Conservation (phyloP, 495 filamentous ascomycete species). For the Aspergillus ostianus region DNA sequence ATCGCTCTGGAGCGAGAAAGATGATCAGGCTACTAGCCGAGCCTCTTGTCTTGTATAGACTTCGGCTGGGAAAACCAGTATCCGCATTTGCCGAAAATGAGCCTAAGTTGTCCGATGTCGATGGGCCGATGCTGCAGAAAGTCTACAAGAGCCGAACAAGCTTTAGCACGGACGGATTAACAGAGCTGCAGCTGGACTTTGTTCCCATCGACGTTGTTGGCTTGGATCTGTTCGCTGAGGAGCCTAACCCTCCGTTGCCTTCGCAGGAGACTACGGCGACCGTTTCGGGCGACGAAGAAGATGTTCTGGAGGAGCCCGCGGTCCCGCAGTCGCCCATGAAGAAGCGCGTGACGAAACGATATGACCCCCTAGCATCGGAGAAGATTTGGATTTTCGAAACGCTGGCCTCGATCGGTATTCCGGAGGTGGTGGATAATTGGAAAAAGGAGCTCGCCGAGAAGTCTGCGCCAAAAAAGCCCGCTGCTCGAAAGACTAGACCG, state of each 20-base stretch:
- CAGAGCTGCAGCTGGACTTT: slow-evolving; percentile 76
- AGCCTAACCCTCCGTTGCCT: slow-evolving; percentile 52
- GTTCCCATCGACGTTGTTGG: slow-evolving; percentile 73
- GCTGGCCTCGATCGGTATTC: slow-evolving; percentile 66
- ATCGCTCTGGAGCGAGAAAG: slow-evolving; percentile 74
- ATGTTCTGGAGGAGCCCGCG: slow-evolving; percentile 36
- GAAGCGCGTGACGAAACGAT: slow-evolving; percentile 55
- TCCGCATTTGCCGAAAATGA: slow-evolving; percentile 18
- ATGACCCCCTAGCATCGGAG: slow-evolving; percentile 62
- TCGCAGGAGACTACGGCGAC: slow-evolving; percentile 43
- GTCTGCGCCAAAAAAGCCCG: slow-evolving; percentile 31
- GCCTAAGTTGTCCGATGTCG: slow-evolving; percentile 29
- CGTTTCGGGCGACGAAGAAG: slow-evolving; percentile 56
- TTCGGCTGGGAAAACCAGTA: slow-evolving; percentile 44
- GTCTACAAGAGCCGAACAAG: slow-evolving; percentile 68
- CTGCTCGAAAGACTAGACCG: slow-evolving; percentile 29
- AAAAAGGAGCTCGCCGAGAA: slow-evolving; percentile 56
- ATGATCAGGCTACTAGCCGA: slow-evolving; percentile 80
- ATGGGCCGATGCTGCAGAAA: slow-evolving; percentile 44
- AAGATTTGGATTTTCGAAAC: slow-evolving; percentile 77
- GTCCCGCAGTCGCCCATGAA: slow-evolving; percentile 25
- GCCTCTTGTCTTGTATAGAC: slow-evolving; percentile 64
- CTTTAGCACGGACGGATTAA: slow-evolving; percentile 67
- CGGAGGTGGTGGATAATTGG: slow-evolving; percentile 73
- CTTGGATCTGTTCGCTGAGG: slow-evolving; percentile 68